phyloP scores from a whole-genome alignment of 192 early-diverging fungal genomes.

The Rhizoclosmatium globosum region DNA sequence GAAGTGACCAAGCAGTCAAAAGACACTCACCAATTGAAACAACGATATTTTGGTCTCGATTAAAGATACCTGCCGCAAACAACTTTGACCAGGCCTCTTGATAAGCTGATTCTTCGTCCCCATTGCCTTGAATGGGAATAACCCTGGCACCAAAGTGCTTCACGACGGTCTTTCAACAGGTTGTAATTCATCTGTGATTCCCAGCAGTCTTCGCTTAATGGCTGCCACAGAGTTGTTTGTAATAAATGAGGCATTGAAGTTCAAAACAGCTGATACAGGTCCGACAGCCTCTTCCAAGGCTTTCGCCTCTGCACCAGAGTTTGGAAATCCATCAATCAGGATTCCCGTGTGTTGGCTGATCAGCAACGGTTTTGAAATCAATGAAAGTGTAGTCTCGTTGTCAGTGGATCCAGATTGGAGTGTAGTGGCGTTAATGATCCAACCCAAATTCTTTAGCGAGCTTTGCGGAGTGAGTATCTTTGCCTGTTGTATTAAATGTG shows the following conservation, averaged over 20 bases:
- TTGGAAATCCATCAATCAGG: conserved; percentile 14
- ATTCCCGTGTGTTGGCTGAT: conserved; percentile 13
- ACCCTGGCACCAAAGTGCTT: conserved; percentile 7
- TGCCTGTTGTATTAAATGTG: background rate
- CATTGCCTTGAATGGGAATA: background rate
- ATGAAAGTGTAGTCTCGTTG: background rate
- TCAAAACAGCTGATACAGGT: background rate
- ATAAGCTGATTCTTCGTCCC: background rate
- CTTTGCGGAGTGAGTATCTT: conserved; percentile 7
- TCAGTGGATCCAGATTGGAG: too few relatives aligned
- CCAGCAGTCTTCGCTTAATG: conserved; percentile 6
- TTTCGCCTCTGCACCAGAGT: background rate
- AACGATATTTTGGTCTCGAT: conserved; percentile 4
- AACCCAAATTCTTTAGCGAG: conserved; percentile 8
- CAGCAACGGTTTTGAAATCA: background rate
- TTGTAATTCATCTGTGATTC: background rate
- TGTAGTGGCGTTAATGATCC: too few relatives aligned
- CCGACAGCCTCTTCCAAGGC: background rate
- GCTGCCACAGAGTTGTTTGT: conserved; percentile 12
- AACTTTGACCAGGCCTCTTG: background rate
- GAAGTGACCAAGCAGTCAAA: background rate
- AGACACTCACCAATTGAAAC: background rate
- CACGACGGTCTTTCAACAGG: background rate
- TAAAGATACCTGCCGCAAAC: background rate
- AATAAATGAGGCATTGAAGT: conserved; percentile 1